A percentile compares a stretch with the other conserved stretches of the same genome.
These are phyloP conservation scores for Takashimella koratensis DNA, from an alignment of 1,284 basidiomycete species.

Conservation along the genomic window DNA sequence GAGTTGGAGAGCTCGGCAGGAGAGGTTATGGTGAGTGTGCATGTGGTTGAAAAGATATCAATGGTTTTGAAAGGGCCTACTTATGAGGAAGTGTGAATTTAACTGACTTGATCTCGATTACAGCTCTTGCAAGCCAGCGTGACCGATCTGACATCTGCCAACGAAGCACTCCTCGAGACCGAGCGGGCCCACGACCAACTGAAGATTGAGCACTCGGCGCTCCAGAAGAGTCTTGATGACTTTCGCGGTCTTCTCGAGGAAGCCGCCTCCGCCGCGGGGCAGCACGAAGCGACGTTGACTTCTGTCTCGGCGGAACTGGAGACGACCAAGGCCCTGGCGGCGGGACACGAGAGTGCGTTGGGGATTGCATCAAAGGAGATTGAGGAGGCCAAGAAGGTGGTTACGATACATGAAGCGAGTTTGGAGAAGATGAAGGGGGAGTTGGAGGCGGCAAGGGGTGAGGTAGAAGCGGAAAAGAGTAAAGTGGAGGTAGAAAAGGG, in stretches of 20 bases:
- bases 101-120: too few relatives aligned
- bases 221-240: background rate
- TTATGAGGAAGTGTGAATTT: too few relatives aligned
- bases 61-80: too few relatives aligned
- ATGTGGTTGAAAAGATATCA: too few relatives aligned
- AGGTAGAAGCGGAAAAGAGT: background rate
- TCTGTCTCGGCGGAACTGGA: slow-evolving; percentile 11
- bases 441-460: too few relatives aligned
- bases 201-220: slow-evolving; percentile 9
- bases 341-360: background rate
- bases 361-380: background rate
- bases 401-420: background rate
- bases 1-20: slow-evolving; percentile 20
- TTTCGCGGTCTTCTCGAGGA: background rate
- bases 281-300: slow-evolving; percentile 11
- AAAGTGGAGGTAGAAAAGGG: background rate
- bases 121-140: slow-evolving; percentile 1
- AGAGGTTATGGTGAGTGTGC: slow-evolving; percentile 1
- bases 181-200: slow-evolving; percentile 21
- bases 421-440: background rate
- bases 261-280: background rate
- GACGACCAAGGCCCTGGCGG: slow-evolving; percentile 1
- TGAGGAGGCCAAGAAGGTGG: background rate
- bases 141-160: slow-evolving; percentile 1
- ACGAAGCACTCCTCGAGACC: slow-evolving; percentile 7